A percentile compares a stretch with the other conserved stretches of the same genome.
Conservation (phyloP, 352 stramenopile species). For the Blastocystis sp. region DNA sequence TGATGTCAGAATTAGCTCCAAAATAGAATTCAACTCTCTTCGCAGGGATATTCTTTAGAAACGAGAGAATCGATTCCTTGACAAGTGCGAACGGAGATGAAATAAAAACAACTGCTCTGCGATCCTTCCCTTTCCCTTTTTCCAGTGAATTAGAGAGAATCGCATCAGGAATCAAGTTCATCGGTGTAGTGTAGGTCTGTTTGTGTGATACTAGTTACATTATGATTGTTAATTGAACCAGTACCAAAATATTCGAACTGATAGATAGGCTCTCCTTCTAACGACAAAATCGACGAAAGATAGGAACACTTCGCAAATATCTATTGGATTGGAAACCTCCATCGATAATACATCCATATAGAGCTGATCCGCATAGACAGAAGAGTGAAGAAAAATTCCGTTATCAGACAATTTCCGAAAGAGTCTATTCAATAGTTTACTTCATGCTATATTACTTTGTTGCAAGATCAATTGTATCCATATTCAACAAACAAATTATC, state of each 20-base stretch:
- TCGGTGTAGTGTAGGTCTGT: not conserved
- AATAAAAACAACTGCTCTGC: not conserved
- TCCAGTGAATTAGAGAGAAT: not conserved
- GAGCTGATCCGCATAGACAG: conserved; percentile 18
- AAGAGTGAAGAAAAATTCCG: not conserved
- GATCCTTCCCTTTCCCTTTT: not conserved
- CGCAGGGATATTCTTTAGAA: not conserved
- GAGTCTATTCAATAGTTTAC: not conserved
- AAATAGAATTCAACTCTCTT: not conserved
- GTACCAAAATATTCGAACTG: conserved; percentile 37
- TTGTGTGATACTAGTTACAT: not conserved
- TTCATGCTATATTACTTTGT: not conserved
- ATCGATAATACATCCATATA: not conserved
- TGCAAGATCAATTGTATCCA: conserved; percentile 22
- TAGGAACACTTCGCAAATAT: conserved; percentile 30
- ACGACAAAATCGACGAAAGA: conserved; percentile 12
- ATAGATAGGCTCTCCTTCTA: conserved; percentile 24
- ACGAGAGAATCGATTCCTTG: not conserved
- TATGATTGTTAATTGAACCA: not conserved
- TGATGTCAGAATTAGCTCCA: not conserved
- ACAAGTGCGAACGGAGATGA: conserved; percentile 26
- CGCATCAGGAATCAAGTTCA: not conserved
- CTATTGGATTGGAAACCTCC: not conserved
- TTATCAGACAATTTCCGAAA: conserved; percentile 25
- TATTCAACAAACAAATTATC: not conserved